These are phyloP conservation scores for Saccharata proteae DNA, from an alignment of 2,329 filamentous ascomycete species.

Conservation along the genomic window DNA sequence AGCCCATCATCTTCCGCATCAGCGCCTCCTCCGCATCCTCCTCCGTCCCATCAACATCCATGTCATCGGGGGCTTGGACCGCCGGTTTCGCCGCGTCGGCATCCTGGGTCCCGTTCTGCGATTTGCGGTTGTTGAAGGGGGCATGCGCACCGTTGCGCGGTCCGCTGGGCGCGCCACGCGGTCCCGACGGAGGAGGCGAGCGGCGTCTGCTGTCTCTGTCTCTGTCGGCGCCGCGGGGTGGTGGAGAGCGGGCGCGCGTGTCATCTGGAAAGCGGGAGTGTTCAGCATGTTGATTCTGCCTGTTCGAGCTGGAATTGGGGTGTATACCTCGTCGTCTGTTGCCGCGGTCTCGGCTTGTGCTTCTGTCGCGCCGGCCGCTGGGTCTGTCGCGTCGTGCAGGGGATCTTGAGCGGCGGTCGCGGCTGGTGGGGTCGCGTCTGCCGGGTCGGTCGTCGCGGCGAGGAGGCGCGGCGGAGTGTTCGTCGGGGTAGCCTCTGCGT, in stretches of 20 bases:
- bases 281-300: background rate
- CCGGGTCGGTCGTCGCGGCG: background rate
- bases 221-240: background rate
- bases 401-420: constrained; percentile 17
- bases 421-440: too few species aligned
- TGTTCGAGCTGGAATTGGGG: background rate
- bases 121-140: background rate
- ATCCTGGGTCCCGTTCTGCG: constrained; percentile 1
- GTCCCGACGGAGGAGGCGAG: constrained; percentile 4
- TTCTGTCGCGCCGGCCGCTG: constrained; percentile 7
- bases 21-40: constrained; percentile 57
- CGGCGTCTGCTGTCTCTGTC: constrained; percentile 1
- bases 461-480: background rate
- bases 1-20: constrained; percentile 85
- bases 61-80: constrained; percentile 23
- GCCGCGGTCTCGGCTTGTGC: constrained; percentile 12
- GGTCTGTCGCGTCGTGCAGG: constrained; percentile 11
- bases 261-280: background rate
- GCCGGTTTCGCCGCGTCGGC: background rate
- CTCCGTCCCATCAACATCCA: constrained; percentile 30
- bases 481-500: constrained; percentile 7
- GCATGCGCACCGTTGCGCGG: background rate
- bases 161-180: background rate
- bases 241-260: constrained; percentile 2
- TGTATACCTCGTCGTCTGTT: constrained; percentile 10